Percentiles rank a stretch among this genome's conserved stretches.
Conservation (phyloP, 495 filamentous ascomycete genomes). For the Podospora pseudocomata region DNA sequence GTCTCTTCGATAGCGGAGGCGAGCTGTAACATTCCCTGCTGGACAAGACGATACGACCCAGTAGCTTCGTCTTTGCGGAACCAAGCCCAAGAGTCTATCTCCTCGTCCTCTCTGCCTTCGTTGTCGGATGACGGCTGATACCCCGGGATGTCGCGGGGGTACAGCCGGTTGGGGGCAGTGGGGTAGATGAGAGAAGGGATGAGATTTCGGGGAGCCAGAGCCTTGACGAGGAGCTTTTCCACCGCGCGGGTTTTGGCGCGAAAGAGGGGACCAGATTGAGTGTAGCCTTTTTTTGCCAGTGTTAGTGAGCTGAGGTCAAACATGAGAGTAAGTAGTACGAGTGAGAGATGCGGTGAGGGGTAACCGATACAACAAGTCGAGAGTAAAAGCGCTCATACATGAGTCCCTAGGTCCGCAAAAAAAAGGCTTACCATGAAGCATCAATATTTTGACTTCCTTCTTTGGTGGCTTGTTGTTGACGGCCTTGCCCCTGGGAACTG, state of each 20-base stretch:
- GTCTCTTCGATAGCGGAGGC: conserved; percentile 50
- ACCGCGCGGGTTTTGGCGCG: conserved; percentile 84
- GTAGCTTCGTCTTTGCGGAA: conserved; percentile 63
- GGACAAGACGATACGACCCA: conserved; percentile 61
- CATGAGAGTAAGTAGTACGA: background rate
- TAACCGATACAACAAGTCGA: background rate
- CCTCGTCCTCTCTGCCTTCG: conserved; percentile 32
- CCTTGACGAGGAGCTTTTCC: conserved; percentile 72
- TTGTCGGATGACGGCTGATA: conserved; percentile 42
- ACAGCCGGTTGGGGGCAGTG: conserved; percentile 58
- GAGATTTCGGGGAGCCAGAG: conserved; percentile 56
- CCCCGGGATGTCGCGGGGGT: conserved; percentile 67
- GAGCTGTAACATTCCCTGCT: conserved; percentile 57
- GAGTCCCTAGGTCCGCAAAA: background rate
- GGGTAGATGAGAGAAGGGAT: conserved; percentile 59
- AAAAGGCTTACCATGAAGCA: conserved; percentile 50
- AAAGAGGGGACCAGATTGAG: conserved; percentile 85
- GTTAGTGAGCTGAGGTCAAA: conserved; percentile 7
- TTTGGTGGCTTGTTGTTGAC: conserved; percentile 24
- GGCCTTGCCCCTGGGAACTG: background rate
- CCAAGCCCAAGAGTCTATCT: conserved; percentile 76
- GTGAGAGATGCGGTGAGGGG: background rate
- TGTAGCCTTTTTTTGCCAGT: conserved; percentile 59
- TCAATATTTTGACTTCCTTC: conserved; percentile 50
- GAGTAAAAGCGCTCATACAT: background rate